Conservation (phyloP, 2,329 filamentous ascomycete genomes). For the Lasiodiplodia sp. region DNA sequence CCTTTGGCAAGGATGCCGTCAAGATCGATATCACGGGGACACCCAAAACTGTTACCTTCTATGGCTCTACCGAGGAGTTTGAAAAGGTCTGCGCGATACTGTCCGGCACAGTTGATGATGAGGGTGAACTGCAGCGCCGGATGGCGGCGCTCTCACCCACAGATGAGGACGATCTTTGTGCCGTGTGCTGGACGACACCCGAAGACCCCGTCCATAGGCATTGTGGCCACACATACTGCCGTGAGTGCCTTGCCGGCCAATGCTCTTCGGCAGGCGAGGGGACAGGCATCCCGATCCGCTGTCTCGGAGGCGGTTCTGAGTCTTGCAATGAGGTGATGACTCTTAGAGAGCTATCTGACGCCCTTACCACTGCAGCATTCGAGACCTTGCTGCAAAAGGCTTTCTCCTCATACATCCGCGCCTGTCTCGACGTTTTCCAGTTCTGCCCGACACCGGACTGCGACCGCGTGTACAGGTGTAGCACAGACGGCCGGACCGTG, state of each 20-base stretch:
- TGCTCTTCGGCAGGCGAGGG: not conserved
- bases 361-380: not conserved
- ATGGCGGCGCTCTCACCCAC: not conserved
- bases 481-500: not conserved
- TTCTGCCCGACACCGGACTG: not conserved
- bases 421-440: not conserved
- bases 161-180: not conserved
- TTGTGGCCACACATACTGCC: not conserved
- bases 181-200: not conserved
- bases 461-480: not conserved
- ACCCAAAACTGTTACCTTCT: not conserved
- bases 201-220: not conserved
- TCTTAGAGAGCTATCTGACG: not conserved
- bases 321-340: not conserved
- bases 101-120: not conserved
- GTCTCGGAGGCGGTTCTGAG: not conserved
- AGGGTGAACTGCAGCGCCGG: not conserved
- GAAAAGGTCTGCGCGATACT: not conserved
- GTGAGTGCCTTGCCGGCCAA: not conserved
- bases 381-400: not conserved
- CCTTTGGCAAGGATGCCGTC: not conserved
- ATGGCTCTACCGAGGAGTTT: not conserved
- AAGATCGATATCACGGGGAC: not conserved
- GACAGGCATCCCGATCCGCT: not conserved
- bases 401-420: not conserved